Evolutionary conservation across 495 filamentous ascomycete genomes (phyloP), one percentile per base, ranked within the genome.

Genomic region (Elasticomyces elasticus): DNA sequence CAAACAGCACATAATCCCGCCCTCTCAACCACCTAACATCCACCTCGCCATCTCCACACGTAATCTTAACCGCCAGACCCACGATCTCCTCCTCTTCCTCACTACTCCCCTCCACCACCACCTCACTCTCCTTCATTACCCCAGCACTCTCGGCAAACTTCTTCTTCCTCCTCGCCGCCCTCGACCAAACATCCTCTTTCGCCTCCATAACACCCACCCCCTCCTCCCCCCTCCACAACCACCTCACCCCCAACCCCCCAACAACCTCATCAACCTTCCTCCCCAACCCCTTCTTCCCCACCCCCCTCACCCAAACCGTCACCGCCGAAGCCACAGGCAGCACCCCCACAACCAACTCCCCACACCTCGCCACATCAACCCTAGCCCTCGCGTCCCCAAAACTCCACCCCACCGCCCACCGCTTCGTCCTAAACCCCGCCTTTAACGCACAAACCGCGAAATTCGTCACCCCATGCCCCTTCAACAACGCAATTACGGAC

Each of bases 341-440:
- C 0, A 87, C 62, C 42, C 78, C 78, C 56, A 82, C 82, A 33
- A 77, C 78, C 4, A 79, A 63, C 0, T 68, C 71, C 1, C 75
- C 63, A 3, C 79, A 77, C 1, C 77, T 40, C 43, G 46, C 50
- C 5, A 61, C 56, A 41, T 43, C 79, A 70, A 77, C 73, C 20
- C 68, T 69, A 24, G 91, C 88, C 48, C 91, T 74, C 59, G 76
- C 71, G 47, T 79, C 75, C 2, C 74, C 72, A 71, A 84, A 96
- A 49, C 84, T 90, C 92, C 92, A 98, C 0, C 76, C 92, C 26
- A 96, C 68, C 9, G 79, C 87, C 92, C 92, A 97, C 19, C 92
- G 71, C 44, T 82, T 79, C 19, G 92, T 98, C 63, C 81, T 82
- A 30, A 69, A 79, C 0, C 89, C 90, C 57, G 92, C 85, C 0